phyloP scores from a whole-genome alignment of 179 eudicot genomes.

The Heliamphora pulchella region DNA sequence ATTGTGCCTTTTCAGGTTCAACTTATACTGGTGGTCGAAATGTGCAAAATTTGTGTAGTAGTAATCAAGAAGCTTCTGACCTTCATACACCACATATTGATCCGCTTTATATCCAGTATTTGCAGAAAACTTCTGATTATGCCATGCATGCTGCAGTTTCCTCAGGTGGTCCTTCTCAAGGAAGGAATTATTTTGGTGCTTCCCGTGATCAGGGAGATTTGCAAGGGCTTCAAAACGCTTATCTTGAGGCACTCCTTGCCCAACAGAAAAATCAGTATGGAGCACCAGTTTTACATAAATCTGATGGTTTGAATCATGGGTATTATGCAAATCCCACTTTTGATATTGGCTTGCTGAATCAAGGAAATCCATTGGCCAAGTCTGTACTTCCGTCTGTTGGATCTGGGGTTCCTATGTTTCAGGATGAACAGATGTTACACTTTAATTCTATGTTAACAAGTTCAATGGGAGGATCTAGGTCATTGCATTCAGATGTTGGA shows the following conservation, averaged over 20 bases:
- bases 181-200: constrained; percentile 16
- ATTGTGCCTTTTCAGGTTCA: constrained; percentile 16
- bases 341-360: constrained; percentile 20
- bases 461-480: constrained; percentile 24
- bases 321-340: constrained; percentile 27
- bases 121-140: constrained; percentile 23
- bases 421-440: constrained; percentile 18
- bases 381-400: constrained; percentile 19
- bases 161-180: constrained; percentile 21
- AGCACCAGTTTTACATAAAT: constrained; percentile 20
- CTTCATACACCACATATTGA: constrained; percentile 24
- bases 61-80: constrained; percentile 22
- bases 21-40: constrained; percentile 19
- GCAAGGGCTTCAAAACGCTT: constrained; percentile 30
- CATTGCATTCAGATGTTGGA: constrained; percentile 23
- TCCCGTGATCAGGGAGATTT: constrained; percentile 24
- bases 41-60: constrained; percentile 22
- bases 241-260: constrained; percentile 37
- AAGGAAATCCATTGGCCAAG: constrained; percentile 26
- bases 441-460: constrained; percentile 20
- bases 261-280: constrained; percentile 34
- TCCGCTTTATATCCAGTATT: constrained; percentile 22
- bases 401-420: constrained; percentile 22
- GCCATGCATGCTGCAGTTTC: constrained; percentile 17
- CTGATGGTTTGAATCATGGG: constrained; percentile 23